Base-by-base conservation (phyloP, 345 rosid species). In the Eucalyptus shirleyi region DNA sequence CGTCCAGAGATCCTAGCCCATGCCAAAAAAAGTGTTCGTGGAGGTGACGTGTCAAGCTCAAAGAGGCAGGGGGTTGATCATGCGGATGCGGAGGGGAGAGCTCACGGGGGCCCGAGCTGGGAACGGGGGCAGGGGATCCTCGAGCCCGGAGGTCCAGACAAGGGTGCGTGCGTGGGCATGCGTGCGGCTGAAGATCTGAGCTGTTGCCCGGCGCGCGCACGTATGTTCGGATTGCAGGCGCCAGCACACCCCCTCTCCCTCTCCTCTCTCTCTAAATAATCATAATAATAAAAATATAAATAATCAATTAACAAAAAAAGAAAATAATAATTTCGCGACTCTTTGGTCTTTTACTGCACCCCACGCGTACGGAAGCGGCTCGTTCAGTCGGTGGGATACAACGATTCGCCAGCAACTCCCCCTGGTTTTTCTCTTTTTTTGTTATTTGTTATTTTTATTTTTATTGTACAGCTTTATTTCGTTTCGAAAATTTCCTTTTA, bases 361-460 rank as follows among this genome's bases (percentile, higher is more conserved):
- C 40, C 42, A 40, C 12, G 4, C 55, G 87, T 50, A 32, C 87
- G 87, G 87, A 15, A 86, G 32, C 40, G 60, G 8, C 12, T 47
- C 24, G 17, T 30, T 28, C 59, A 5, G 56, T 28, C 62, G 34
- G 65, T 51, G 87, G 24, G 87, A 60, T 12, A 19, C 87, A 87
- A 55, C 88, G 23, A 55, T 40, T 53, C 72, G 69, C 60, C 88
- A 87, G 88, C 88, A 53, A 87, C 72, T n/a, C 12, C 67, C 9
- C 9, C 10, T 8, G 6, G 3, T 8, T 19, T 18, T 5, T 5
- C 2, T 5, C 7, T 10, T 34, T 18, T 3, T 17, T 2, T n/a
- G 34, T 2, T 67, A 11, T n/a, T 32, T 16, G n/a, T 16, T 67
- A 0, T 67, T n/a, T 50, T 8, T 3, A 19, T 49, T 40, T 45